Base-by-base conservation (phyloP, 495 filamentous ascomycete genomes). In the Hyaloscypha variabilis region DNA sequence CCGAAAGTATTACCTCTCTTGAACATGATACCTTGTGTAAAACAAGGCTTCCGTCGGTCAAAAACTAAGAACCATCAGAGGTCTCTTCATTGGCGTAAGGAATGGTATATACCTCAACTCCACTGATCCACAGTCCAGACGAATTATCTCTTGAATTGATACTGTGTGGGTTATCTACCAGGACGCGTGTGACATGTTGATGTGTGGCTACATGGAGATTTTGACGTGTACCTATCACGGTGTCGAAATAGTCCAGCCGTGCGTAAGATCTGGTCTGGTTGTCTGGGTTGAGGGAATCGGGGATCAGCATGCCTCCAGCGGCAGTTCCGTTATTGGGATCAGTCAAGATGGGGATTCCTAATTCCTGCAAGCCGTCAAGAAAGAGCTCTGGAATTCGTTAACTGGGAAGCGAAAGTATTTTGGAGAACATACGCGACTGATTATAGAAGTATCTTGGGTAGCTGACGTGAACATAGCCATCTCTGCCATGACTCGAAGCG, bases 1-100 rank as follows among this genome's bases (percentile, higher is more conserved):
- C 87, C 14, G 87, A 74, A 6, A 91, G 60, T 63, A 92, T 87
- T 52, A 92, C 85, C 71, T 91, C 88, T 28, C 80, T 77, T 2
- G 79, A 63, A 24, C 62, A 58, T 28, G 52, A 57, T 29, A 64
- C 53, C n/a, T 63, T 63, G 60, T 53, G 60, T 1, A 63, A 19
- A 39, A 50, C 19, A 19, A 63, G 29, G n/a, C 42, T 63, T 5
- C 60, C 60, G 25, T 63, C 60, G 3, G 60, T 50, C 14, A 63
- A 26, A 21, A 63, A 63, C 60, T 63, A 11, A 10, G 11, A 29
- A 6, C 8, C 6, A 36, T 39, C 39, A 31, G 26, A 36, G 46
- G 25, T 11, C 2, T n/a, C 21, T 23, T 21, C 28, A 36, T 8
- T 0, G 17, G 25, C 13, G 17, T 11, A 51, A n/a, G 21, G 29